Percentiles rank a stretch among this genome's conserved stretches.
Evolutionary conservation across 2,329 filamentous ascomycete species (phyloP).

Genomic region (Scedosporium dehoogii): DNA sequence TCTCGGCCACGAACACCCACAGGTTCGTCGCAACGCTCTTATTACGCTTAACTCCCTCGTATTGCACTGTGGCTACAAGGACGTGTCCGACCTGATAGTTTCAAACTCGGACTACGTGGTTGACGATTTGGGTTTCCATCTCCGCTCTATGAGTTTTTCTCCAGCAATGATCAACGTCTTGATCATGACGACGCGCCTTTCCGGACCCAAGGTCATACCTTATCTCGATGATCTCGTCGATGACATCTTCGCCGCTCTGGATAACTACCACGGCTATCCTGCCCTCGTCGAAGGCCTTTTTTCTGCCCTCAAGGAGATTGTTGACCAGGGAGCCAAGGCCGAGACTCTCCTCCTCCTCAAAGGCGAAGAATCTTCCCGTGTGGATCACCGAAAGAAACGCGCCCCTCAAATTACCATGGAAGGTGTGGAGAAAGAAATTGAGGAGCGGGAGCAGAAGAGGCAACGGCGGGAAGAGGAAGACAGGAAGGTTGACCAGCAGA

Average conservation of each 20-base stretch:
- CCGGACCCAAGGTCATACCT: conserved; percentile 70
- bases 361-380: conserved; percentile 20
- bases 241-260: conserved; percentile 85
- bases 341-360: conserved; percentile 38
- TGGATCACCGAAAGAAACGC: conserved; percentile 32
- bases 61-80: conserved; percentile 60
- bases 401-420: conserved; percentile 25
- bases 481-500: conserved; percentile 20
- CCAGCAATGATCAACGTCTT: conserved; percentile 85
- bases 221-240: conserved; percentile 87
- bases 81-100: conserved; percentile 70
- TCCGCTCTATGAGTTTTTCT: conserved; percentile 87
- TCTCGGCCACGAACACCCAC: conserved; percentile 59
- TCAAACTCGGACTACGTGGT: conserved; percentile 95
- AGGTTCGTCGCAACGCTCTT: conserved; percentile 72
- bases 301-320: conserved; percentile 68
- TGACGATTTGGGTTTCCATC: conserved; percentile 77
- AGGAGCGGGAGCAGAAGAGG: conserved; percentile 37
- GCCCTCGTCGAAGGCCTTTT: conserved; percentile 79
- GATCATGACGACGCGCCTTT: conserved; percentile 86
- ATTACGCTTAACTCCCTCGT: conserved; percentile 75
- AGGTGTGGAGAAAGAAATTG: conserved; percentile 47
- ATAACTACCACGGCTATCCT: conserved; percentile 90
- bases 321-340: conserved; percentile 66
- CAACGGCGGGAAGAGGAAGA: conserved; percentile 26